A percentile compares a stretch with the other conserved stretches of the same genome.
Evolutionary conservation across 78 protist genomes (phyloP).

Genomic region (Creolimax fragrantissima): DNA sequence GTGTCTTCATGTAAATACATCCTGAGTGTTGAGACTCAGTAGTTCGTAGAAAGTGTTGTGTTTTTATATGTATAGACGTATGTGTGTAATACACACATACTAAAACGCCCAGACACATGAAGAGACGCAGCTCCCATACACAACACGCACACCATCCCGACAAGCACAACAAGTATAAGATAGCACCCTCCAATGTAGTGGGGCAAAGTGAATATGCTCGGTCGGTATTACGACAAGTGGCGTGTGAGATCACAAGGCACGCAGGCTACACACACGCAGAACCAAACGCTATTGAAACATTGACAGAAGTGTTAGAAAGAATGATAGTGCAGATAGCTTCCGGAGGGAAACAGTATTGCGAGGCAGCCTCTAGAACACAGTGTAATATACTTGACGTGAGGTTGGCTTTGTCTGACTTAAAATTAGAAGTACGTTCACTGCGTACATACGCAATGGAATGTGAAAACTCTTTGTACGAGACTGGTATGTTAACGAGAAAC

Average conservation of each 20-base stretch:
- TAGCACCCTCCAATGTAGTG: neutral
- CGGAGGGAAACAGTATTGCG: neutral
- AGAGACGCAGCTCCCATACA: neutral
- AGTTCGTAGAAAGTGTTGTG: neutral
- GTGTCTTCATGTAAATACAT: neutral
- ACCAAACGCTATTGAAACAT: neutral
- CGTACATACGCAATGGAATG: neutral
- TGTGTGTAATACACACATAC: neutral
- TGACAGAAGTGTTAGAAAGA: neutral
- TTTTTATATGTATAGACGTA: neutral
- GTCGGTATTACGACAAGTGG: neutral
- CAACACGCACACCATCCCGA: neutral
- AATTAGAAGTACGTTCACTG: neutral
- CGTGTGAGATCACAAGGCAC: neutral
- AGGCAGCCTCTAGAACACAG: neutral
- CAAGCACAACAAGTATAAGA: neutral
- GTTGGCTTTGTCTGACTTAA: neutral
- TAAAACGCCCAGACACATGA: neutral
- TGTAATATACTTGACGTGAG: neutral
- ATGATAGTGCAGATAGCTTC: neutral
- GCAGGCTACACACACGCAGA: neutral
- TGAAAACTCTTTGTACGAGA: neutral
- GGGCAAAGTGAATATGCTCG: neutral
- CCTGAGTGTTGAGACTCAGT: neutral
- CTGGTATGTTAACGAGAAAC: neutral